Evolutionary conservation across 257 asterid genomes (phyloP), one percentile per base, ranked within the genome.

Genomic region (Solanum bukasovii): DNA sequence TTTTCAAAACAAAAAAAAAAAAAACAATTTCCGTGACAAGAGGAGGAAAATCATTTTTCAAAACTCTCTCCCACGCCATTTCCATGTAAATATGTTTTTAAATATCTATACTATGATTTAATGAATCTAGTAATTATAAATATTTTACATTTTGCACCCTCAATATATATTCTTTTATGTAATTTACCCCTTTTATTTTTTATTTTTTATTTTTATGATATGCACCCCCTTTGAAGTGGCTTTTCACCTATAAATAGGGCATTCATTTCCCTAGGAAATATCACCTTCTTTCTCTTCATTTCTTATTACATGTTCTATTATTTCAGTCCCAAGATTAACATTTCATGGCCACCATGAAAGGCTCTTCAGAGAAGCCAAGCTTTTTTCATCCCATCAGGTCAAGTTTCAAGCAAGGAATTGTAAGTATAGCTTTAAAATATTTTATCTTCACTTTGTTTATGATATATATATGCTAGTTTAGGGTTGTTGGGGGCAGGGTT

Each of bases 381-480:
- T 88, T 88, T 82, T 37, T 88, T 8, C 13, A 34, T n/a, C 77
- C 67, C 44, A 18, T 88, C 33, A 8, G 20, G 13, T 67, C 87
- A 23, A 87, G 87, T 23, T 88, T 68, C 37, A 49, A 83, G 34
- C 16, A 70, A 72, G 89, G 89, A 88, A 21, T 88, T 21, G 84
- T 78, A 78, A 40, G 61, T 78, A 71, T 13, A 78, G 11, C 12
- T 78, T 40, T 40, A 18, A 78, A 13, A n/a, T 78, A 37, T 11
- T 75, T 37, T 7, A 75, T 37, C 3, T 75, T 23, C 14, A n/a
- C 14, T 75, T 75, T 37, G 35, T 83, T 4, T 14, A 42, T 83
- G 35, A 21, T 35, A 6, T 29, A 13, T 29, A 68, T 23, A 68
- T 68, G 37, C 3, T 68, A 68, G 16, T 27, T 6, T 68, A 16